Base-by-base conservation (phyloP, 2,329 filamentous ascomycete genomes). In the Cordyceps javanica region DNA sequence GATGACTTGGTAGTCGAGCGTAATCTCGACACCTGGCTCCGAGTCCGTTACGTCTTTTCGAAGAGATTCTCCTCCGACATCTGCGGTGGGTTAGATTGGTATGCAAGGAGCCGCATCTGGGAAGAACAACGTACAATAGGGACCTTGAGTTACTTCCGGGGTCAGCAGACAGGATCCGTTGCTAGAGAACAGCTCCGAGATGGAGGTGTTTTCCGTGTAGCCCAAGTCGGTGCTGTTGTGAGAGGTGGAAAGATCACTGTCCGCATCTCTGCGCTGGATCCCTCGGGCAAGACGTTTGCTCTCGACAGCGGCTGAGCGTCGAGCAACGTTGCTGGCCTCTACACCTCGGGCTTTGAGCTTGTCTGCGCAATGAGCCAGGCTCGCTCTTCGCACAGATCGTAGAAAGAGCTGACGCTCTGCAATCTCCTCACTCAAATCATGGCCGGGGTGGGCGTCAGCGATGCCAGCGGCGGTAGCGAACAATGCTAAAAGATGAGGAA, bases 111-210 rank as follows among this genome's bases (percentile, higher is more conserved):
- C 14, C 23, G n/a, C 14, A 19, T 11, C 9, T 7, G 5, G 41
- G 5, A 10, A 1, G 11, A 19, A 11, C 51, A 48, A 59, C 66
- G 45, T 65, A 71, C 76, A 63, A 69, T 75, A 65, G 62, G 79
- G 79, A 2, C 79, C 79, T 63, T 80, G 70, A 3, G 77, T 81
- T 11, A 76, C 75, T 62, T 81, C 79, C 0, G 77, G 77, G 3
- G 72, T 75, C 26, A 82, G 68, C 11, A 80, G 70, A 55, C 79
- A 82, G 16, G 75, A 72, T 28, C 68, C 70, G 51, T 72, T 71
- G 23, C 69, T 68, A 3, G 70, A 66, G 59, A 77, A 77, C 9
- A 77, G 65, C 59, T 62, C 67, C 48, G 64, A 62, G 7, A 70
- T 61, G 10, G 66, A 62, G 2, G 71, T 71, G 28, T 67, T 61